Conservation (phyloP, 179 eudicot genomes). For the Beta corolliflora region DNA sequence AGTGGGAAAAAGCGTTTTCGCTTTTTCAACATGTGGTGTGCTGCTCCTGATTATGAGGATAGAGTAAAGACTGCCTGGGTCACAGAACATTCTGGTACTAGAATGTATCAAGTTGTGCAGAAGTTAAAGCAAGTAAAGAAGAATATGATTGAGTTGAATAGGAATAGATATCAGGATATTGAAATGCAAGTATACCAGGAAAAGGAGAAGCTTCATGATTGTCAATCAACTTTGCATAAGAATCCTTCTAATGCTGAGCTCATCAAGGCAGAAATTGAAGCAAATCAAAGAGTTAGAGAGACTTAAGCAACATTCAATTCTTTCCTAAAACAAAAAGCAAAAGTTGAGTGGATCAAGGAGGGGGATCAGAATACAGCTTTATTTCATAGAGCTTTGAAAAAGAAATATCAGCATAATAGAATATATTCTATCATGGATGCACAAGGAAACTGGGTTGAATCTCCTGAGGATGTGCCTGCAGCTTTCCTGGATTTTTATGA, state of each 20-base stretch:
- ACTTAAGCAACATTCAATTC: not conserved
- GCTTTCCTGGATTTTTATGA: too few species aligned
- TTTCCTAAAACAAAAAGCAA: not conserved
- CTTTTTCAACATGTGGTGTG: not conserved
- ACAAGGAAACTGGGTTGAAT: not conserved
- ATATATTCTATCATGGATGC: too few species aligned
- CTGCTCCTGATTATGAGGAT: not conserved
- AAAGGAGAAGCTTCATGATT: too few species aligned
- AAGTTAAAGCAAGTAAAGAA: not conserved
- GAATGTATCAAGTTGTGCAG: not conserved
- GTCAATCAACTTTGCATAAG: too few species aligned
- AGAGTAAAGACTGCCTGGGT: not conserved
- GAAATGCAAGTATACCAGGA: not conserved
- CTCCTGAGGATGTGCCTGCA: not conserved
- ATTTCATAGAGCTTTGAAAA: not conserved
- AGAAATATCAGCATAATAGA: too few species aligned
- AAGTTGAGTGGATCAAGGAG: not conserved
- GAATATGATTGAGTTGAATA: not conserved
- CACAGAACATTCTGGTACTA: fast-evolving
- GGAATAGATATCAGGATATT: not conserved
- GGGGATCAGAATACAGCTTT: not conserved
- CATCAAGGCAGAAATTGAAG: not conserved
- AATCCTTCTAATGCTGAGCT: not conserved
- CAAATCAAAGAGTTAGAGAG: not conserved
- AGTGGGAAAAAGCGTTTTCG: not conserved